phyloP scores from a whole-genome alignment of 495 filamentous ascomycete genomes.

The Podospora comata region DNA sequence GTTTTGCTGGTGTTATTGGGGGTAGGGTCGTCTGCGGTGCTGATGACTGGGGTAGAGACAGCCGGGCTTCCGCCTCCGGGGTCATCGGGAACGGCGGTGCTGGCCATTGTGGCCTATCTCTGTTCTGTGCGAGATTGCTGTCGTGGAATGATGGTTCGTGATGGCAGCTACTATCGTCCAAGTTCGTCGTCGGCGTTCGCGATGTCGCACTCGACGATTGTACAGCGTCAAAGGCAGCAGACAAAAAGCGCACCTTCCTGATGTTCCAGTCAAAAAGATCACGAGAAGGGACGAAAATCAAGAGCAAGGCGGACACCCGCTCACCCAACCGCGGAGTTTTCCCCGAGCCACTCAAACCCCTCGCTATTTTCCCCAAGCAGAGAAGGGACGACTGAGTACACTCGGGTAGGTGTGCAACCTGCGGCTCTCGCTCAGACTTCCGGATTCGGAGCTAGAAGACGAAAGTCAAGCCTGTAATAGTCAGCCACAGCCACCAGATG shows the following conservation, averaged over 20 bases:
- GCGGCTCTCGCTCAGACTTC: background rate
- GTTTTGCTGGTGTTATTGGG: background rate
- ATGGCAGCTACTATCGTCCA: too few relatives aligned
- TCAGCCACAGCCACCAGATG: background rate
- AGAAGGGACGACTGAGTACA: background rate
- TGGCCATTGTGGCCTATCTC: background rate
- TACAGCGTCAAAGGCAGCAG: background rate
- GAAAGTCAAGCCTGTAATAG: background rate
- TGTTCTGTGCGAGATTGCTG: too few relatives aligned
- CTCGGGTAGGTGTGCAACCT: too few relatives aligned
- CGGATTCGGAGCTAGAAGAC: conserved; percentile 5
- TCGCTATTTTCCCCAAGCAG: background rate
- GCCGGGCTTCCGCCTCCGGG: background rate
- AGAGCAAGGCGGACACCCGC: background rate
- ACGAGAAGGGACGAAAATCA: background rate
- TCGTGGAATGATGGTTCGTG: too few relatives aligned
- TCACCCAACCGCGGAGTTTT: background rate
- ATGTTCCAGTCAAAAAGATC: background rate
- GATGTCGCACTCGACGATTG: too few relatives aligned
- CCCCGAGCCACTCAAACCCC: background rate
- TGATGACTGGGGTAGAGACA: background rate
- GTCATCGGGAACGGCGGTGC: background rate
- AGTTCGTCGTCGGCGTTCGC: too few relatives aligned
- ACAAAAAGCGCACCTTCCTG: background rate
- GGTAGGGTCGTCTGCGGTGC: background rate